phyloP scores from a whole-genome alignment of 208 protist species.

The Pavlovales sp. region DNA sequence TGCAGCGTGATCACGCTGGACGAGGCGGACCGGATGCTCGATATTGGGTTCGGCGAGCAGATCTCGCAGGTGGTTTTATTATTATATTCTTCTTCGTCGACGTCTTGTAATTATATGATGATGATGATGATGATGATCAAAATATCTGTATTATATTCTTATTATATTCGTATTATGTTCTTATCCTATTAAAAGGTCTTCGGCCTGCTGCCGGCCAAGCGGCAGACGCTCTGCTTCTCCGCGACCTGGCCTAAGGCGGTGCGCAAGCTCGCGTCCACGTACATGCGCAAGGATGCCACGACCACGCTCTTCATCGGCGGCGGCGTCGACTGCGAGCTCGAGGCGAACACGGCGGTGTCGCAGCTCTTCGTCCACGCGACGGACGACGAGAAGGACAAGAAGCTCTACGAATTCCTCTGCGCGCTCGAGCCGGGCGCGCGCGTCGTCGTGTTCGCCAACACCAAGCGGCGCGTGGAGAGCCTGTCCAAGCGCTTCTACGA shows the following conservation, averaged over 20 bases:
- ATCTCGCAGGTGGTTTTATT: too few species aligned
- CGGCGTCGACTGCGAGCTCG: slow-evolving; percentile 21
- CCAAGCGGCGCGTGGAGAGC: slow-evolving; percentile 94
- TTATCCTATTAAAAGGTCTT: too few species aligned
- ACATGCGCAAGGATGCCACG: background rate
- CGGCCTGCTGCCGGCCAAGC: slow-evolving; percentile 13
- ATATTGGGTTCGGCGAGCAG: slow-evolving; percentile 70
- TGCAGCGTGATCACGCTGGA: slow-evolving; percentile 86
- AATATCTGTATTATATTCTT: too few species aligned
- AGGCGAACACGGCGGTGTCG: slow-evolving; percentile 36
- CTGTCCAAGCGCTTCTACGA: slow-evolving; percentile 60
- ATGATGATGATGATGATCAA: too few species aligned
- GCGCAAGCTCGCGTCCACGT: slow-evolving; percentile 24
- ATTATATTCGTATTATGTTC: too few species aligned
- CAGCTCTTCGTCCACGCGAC: slow-evolving; percentile 44
- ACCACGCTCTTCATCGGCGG: slow-evolving; percentile 14
- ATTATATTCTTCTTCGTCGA: too few species aligned
- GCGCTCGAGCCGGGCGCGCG: slow-evolving; percentile 39
- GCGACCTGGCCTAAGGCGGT: slow-evolving; percentile 59
- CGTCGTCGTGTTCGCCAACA: slow-evolving; percentile 75
- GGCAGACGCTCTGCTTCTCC: slow-evolving; percentile 61
- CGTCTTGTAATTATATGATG: too few species aligned
- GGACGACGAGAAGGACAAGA: slow-evolving; percentile 50
- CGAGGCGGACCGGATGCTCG: slow-evolving; percentile 74
- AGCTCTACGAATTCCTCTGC: slow-evolving; percentile 19